Evolutionary conservation across 2,329 filamentous ascomycete species (phyloP), one percentile per base, ranked within the genome.

Genomic region (Talaromyces amestolkiae): DNA sequence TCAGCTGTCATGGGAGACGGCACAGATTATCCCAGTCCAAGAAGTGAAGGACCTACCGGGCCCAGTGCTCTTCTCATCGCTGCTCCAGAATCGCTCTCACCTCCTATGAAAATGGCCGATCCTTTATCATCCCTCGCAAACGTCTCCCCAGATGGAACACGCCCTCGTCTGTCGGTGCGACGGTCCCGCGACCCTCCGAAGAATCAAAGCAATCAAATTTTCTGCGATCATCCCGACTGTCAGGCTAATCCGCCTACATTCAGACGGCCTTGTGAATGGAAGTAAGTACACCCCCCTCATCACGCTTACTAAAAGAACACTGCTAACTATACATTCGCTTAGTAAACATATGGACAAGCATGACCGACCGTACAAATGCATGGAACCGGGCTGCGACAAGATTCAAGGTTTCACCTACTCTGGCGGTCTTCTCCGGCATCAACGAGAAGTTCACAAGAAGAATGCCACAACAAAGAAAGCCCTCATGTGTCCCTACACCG

Each of bases 301-400:
- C 56, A 19, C n/a, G n/a, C 22, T n/a, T 59, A 27, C 8, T 22
- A 33, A 27, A 39, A 51, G 33, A 27, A 56, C 53, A 56, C 37
- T 43, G 37, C 56, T 59, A 59, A 59, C 35, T 17, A 45, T 59
- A 8, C 43, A n/a, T 59, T 4, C 10, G 13, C 11, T 59, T 69
- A 96, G 92, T 75, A 97, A 98, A 81, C 94, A 98, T 76, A 97
- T 97, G 93, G 94, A 98, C 80, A 97, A 97, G 77, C 94, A 98
- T 76, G 93, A 97, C 71, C 86, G 94, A 13, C 94, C 94, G 1
- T 98, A 97, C 75, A 91, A 93, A 72, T 98, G 94, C 77, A 84
- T 82, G 24, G 88, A 90, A 51, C 84, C 87, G n/a, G 91, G 90
- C 43, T 97, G 94, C 78, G 92, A 94, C 73, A 97, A 97, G 73